Conservation (phyloP, 768 basidiomycete genomes). For the Auriscalpium microsporum region DNA sequence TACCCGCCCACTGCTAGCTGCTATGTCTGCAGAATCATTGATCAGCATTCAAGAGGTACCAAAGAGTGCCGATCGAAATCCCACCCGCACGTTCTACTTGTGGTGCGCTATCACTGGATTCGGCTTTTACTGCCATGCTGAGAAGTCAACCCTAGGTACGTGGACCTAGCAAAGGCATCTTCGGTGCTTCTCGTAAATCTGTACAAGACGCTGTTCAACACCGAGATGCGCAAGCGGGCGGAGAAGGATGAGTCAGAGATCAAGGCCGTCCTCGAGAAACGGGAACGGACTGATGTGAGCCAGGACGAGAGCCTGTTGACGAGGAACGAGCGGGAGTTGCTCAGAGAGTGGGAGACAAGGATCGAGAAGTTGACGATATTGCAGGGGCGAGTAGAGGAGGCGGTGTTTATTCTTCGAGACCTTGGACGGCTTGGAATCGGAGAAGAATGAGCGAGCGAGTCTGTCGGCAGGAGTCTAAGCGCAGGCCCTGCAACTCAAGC, state of each 20-base stretch:
- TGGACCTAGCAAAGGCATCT: conserved; percentile 79
- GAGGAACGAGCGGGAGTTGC: conserved; percentile 64
- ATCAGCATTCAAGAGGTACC: conserved; percentile 93
- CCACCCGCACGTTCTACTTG: conserved; percentile 82
- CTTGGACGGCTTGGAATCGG: conserved; percentile 25
- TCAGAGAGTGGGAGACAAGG: conserved; percentile 68
- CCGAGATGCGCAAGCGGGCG: conserved; percentile 59
- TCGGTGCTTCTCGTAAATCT: conserved; percentile 65
- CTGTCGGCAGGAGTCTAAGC: no score
- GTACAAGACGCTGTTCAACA: conserved; percentile 89
- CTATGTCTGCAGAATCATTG: conserved; percentile 71
- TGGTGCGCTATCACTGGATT: conserved; percentile 44
- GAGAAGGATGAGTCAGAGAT: conserved; percentile 63
- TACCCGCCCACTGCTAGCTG: conserved; percentile 70
- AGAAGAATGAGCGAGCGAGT: neutral
- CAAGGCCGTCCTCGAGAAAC: conserved; percentile 69
- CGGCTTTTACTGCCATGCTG: neutral
- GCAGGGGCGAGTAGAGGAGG: conserved; percentile 81
- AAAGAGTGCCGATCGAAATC: conserved; percentile 82
- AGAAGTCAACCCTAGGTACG: conserved; percentile 52
- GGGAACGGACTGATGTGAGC: conserved; percentile 77
- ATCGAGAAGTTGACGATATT: conserved; percentile 68
- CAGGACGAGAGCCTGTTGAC: conserved; percentile 64
- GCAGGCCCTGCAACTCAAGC: no score
- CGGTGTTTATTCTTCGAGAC: conserved; percentile 84